Evolutionary conservation across 208 protist genomes (phyloP), one percentile per base, ranked within the genome.

Genomic region (Crithidia sp.): DNA sequence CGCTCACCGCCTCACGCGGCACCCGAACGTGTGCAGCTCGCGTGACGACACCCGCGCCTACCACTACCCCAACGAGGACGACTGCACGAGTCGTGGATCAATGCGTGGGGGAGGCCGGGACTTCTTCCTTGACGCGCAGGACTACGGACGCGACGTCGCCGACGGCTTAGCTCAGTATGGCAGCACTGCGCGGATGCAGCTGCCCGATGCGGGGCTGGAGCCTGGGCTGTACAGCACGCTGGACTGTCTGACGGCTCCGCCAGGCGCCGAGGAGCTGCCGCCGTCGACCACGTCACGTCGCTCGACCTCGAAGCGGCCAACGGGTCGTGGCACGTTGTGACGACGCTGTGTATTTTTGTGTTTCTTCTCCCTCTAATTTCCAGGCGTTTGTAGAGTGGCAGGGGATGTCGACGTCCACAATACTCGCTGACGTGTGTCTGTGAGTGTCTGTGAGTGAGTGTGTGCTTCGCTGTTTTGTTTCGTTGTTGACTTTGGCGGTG

Each of bases 41-140:
- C 74, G 59, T 16, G 74, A 78, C 19, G 64, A 63, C 40, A 69
- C 66, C 14, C 69, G 63, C 12, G 66, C 60, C 13, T 72, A 68
- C 50, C 40, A 53, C 37, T 64, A 61, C 52, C 58, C 59, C 4
- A 36, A 54, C 28, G 52, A 55, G 12, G 36, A 44, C 37, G 66
- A 68, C 43, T 67, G 19, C 52, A 43, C 10, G 40, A 67, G 59
- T 5, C 66, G 59, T 2, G 74, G 72, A 17, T 55, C 57, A 28
- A 54, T 44, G 49, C 66, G 45, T 28, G 28, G 28, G 57, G 16
- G 71, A 0, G 59, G 19, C 7, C 19, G 41, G 44, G 62, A 55
- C 49, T 67, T 53, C 19, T 39, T n/a, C 4, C 36, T 43, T 14
- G 74, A 68, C 44, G 37, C 28, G 2, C 74, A 67, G 8, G 36